Evolutionary conservation across 805 yeast genomes (phyloP), one percentile per base, ranked within the genome.

Genomic region (Teunomyces aglyptinius): DNA sequence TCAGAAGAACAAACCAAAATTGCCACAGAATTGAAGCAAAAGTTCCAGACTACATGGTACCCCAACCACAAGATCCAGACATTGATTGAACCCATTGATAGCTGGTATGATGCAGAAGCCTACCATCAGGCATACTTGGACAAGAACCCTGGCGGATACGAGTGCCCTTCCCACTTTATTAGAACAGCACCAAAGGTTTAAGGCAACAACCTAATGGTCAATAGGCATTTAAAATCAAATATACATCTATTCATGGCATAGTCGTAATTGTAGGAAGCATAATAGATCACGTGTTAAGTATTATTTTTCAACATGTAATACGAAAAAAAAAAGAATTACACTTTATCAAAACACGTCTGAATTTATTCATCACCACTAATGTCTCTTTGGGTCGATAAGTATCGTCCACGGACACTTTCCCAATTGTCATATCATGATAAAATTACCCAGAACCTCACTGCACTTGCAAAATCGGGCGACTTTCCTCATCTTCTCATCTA

Each of bases 361-460:
- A 40, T 5, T 13, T 28, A 27, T 38, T 22, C 13, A 35, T 45
- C 33, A 31, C 42, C 18, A 11, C 27, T 13, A 19, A 91, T 91
- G 97, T 86, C 97, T 5, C 77, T 94, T 64, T 94, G 99, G 99
- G 96, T 95, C 6, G 98, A 94, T 65, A 89, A 90, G 55, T 83
- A 90, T 65, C 79, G 97, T 54, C 99, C 99, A 6, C 80, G 72
- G 50, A 70, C 74, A 1, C 72, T 94, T 42, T 78, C 75, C 2
- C 75, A 73, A 20, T 72, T 94, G 39, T 81, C 83, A 44, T 91
- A 78, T 62, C 96, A 90, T 59, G 66, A 65, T 0, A 77, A 75
- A 3, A 78, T 91, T 24, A 81, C 96, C 0, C 64, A 71, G 31
- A 78, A 85, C 48, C 70, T 94, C 29, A 65, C 70, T 39, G 82